Conservation (phyloP, 164 flowering plant genomes). For the Berberis vulgaris region DNA sequence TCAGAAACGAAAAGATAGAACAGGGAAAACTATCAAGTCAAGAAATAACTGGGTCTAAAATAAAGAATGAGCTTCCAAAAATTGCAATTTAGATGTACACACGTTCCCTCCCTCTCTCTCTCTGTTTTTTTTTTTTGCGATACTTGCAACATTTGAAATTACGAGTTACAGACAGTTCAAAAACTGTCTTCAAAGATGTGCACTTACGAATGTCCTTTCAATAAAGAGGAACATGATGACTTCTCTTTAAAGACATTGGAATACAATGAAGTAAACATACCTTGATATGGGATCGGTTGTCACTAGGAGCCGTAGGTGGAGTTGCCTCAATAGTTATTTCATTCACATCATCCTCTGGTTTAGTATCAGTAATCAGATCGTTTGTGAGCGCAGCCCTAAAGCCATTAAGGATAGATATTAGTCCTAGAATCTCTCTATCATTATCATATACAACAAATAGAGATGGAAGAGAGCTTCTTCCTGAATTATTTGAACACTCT, state of each 20-base stretch:
- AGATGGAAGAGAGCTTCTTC: background rate
- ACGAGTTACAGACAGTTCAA: no score
- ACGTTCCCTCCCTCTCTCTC: no score
- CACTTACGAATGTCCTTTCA: conserved; percentile 4
- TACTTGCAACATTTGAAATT: background rate
- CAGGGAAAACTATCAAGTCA: no score
- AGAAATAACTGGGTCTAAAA: no score
- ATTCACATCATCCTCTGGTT: conserved; percentile 38
- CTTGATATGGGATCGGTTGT: conserved; percentile 34
- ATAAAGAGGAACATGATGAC: background rate
- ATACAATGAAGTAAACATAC: background rate
- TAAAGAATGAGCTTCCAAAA: background rate
- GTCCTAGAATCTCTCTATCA: background rate
- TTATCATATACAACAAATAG: background rate
- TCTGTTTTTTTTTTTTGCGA: background rate
- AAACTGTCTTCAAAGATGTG: background rate
- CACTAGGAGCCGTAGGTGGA: conserved; percentile 28
- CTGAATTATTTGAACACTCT: background rate
- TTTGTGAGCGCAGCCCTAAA: conserved; percentile 52
- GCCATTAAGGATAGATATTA: conserved; percentile 1
- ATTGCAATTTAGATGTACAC: background rate
- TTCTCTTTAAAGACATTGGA: background rate
- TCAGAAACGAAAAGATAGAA: no score
- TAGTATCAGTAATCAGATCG: conserved; percentile 27
- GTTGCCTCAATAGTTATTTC: conserved; percentile 28